phyloP scores from a whole-genome alignment of 139 green algal genomes.

The Closterium sp. region DNA sequence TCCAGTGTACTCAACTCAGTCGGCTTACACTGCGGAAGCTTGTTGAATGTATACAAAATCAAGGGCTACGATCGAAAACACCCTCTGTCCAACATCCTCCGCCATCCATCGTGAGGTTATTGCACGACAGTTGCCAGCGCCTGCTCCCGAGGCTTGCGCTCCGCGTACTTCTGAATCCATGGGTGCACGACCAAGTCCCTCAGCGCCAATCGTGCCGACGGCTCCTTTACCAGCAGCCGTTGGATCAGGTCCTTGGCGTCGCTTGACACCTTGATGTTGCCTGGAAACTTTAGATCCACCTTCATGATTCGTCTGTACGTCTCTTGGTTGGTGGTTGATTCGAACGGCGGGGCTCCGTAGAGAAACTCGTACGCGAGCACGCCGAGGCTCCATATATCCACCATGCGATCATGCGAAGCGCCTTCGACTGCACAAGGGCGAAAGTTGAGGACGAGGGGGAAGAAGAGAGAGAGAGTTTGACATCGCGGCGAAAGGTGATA shows the following conservation, averaged over 20 bases:
- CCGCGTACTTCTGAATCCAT: slow-evolving; percentile 70
- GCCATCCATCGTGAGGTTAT: neutral
- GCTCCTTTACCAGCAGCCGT: slow-evolving; percentile 78
- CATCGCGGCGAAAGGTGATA: too few relatives aligned
- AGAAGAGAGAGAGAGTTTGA: too few relatives aligned
- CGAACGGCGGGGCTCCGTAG: slow-evolving; percentile 88
- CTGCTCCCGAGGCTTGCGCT: neutral
- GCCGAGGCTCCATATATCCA: slow-evolving; percentile 95
- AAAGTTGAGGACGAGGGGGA: neutral
- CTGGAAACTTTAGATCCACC: slow-evolving; percentile 86
- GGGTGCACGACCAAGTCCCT: slow-evolving; percentile 64
- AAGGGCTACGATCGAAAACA: neutral
- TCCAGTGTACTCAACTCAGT: neutral
- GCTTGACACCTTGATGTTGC: slow-evolving; percentile 55
- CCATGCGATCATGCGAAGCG: slow-evolving; percentile 53
- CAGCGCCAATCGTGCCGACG: slow-evolving; percentile 68
- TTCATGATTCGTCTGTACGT: slow-evolving; percentile 74
- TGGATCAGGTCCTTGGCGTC: slow-evolving; percentile 83
- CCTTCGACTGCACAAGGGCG: slow-evolving; percentile 31
- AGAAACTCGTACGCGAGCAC: slow-evolving; percentile 98
- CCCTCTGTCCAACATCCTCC: neutral
- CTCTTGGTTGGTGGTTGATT: slow-evolving; percentile 79
- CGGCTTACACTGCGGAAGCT: too few relatives aligned
- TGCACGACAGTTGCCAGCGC: neutral
- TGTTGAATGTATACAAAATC: neutral